These are phyloP conservation scores for Euphorbia neoarborescens DNA, from an alignment of 441 rosid species.

Conservation along the genomic window DNA sequence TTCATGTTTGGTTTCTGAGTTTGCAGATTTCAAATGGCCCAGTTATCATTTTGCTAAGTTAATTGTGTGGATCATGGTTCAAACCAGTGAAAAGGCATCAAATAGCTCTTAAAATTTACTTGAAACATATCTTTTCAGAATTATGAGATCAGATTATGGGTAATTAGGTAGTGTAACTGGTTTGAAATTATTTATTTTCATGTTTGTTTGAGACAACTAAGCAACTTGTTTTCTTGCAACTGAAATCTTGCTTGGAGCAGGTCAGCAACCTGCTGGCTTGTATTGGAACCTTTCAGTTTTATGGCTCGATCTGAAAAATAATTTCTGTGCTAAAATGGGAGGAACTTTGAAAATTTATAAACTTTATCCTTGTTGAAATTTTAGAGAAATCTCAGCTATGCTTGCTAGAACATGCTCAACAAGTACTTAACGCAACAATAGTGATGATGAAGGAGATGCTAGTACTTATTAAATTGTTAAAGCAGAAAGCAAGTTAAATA, in stretches of 20 bases:
- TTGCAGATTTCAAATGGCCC: background rate
- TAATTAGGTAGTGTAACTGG: background rate
- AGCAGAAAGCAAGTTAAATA: background rate
- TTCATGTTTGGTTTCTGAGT: background rate
- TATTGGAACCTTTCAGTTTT: background rate
- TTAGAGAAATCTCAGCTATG: background rate
- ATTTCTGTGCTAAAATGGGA: background rate
- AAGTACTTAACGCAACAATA: background rate
- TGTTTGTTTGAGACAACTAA: background rate
- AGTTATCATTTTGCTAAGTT: background rate
- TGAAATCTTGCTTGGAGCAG: background rate
- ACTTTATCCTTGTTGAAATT: too few species aligned
- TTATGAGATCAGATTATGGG: background rate
- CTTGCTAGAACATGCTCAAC: background rate
- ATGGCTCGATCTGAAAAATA: background rate
- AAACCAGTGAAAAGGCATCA: conserved; percentile 3
- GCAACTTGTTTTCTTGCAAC: background rate
- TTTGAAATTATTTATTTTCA: background rate
- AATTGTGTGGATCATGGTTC: background rate
- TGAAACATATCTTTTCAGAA: background rate
- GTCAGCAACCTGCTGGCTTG: background rate
- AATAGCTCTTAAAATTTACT: background rate
- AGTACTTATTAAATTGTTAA: background rate
- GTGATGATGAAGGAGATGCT: background rate
- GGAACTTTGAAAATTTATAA: background rate